Base-by-base conservation (phyloP, 805 yeast species). In the Zygoascus flipseniorum region DNA sequence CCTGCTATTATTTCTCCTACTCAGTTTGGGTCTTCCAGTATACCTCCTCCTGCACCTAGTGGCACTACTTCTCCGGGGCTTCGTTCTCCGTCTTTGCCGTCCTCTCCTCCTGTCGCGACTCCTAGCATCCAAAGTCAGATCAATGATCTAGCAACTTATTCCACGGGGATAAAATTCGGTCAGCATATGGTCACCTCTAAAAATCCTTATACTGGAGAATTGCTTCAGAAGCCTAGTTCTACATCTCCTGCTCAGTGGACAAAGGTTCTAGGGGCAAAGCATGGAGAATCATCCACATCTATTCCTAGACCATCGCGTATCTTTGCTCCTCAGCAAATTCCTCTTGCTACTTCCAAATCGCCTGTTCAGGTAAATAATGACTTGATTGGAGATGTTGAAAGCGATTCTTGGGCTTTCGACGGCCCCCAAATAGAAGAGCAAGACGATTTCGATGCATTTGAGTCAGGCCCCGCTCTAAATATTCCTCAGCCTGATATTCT, bases 361-460 rank as follows among this genome's bases (percentile, higher is more conserved):
- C 20, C 23, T 16, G 5, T 23, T 44, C 32, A 9, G 11, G 26
- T 20, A 5, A 42, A 16, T 42, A 11, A 23, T 26, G 8, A 28
- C 6, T 11, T 31, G 41, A 31, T 46, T 18, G 39, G 39, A 11
- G 39, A 13, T 35, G 37, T 31, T n/a, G 41, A 16, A 13, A 46
- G 11, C 13, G 48, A 50, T 13, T 16, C 42, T 6, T 50, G 53
- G 53, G 53, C 31, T 14, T 45, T 39, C 32, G 52, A 53, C 32
- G 54, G 42, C 31, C 49, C 31, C 37, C n/a, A 37, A 13, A 43
- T 1, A 8, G 16, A 35, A 5, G 39, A 35, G 8, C 49, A 46
- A 11, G 79, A 70, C 1, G 75, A 64, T 52, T 61, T 63, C 35
- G 50, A 43, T 35, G 57, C 45, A n/a, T 58, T 52, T 41, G 50